Base-by-base conservation (phyloP, 805 yeast species). In the Myxozyma udenii region DNA sequence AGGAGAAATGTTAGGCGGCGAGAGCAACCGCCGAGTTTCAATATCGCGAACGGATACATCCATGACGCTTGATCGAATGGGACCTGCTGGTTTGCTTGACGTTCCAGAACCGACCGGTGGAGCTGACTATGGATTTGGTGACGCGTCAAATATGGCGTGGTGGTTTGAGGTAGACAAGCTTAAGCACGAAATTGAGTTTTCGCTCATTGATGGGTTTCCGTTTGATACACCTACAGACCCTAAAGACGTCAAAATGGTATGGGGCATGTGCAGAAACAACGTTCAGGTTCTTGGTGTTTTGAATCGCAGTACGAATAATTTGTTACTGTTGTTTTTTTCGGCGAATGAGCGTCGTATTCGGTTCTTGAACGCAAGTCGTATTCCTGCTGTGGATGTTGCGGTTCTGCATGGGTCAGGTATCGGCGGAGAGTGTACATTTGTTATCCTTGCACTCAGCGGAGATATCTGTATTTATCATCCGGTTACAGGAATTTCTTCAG, bases 61-160 rank as follows among this genome's bases (percentile, higher is more conserved):
- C 30, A 23, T 52, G 14, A 53, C 54, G 16, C n/a, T 46, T 11
- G 60, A 56, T 28, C 44, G 78, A 3, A 71, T 75, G 46, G 78
- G 74, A 9, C 77, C 51, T 21, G 49, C 43, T 26, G 53, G 47
- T 1, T 22, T 42, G 24, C 18, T 38, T 38, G 41, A 38, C 33
- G 14, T 28, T 28, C 9, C 14, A 9, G 33, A 28, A 9, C 33
- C 33, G 14, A 9, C 33, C 14, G 33, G 33, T 9, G 33, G 33
- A 9, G 51, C 36, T 21, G 26, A 28, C 12, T 42, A 47, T 14
- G 41, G 41, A 5, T 9, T 21, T 23, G 28, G 11, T 6, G 7
- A 32, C n/a, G 30, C 36, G 3, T 51, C 51, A 3, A 36, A 26
- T 21, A 26, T 50, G 32, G 42, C 51, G 12, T 53, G 58, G 55